These are phyloP conservation scores for Alternaria viburni DNA, from an alignment of 2,329 filamentous ascomycete species.

Conservation along the genomic window DNA sequence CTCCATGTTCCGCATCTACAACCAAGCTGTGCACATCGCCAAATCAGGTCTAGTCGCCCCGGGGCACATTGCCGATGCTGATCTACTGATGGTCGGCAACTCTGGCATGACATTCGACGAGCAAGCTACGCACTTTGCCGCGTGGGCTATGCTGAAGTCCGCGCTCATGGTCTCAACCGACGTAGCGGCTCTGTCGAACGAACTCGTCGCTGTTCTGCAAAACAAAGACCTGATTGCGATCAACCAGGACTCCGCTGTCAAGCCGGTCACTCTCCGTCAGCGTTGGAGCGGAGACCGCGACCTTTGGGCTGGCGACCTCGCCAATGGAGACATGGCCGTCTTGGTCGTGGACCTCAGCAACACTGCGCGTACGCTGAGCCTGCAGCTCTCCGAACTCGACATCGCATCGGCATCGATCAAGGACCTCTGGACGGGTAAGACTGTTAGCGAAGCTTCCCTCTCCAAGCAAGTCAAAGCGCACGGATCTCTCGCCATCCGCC, in stretches of 20 bases:
- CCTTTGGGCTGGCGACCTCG: slow-evolving; percentile 26
- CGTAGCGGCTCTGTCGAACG: slow-evolving; percentile 14
- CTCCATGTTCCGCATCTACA: slow-evolving; percentile 27
- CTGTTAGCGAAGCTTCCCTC: slow-evolving; percentile 9
- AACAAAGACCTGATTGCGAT: slow-evolving; percentile 28
- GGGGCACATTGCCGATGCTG: slow-evolving; percentile 27
- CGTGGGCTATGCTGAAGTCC: slow-evolving; percentile 30
- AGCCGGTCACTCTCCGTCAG: slow-evolving; percentile 25
- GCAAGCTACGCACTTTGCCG: slow-evolving; percentile 29
- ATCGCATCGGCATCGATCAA: slow-evolving; percentile 26
- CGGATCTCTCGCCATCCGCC: slow-evolving; percentile 21
- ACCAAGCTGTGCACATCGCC: slow-evolving; percentile 27
- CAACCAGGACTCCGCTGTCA: slow-evolving; percentile 27
- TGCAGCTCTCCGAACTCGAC: slow-evolving; percentile 20
- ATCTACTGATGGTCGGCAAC: slow-evolving; percentile 27
- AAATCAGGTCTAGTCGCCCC: slow-evolving; percentile 21
- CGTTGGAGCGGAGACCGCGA: slow-evolving; percentile 26
- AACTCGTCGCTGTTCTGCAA: slow-evolving; percentile 22
- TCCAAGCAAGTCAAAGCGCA: slow-evolving; percentile 27
- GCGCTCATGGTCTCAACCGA: slow-evolving; percentile 30
- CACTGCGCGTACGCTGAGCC: slow-evolving; percentile 13
- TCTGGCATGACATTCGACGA: slow-evolving; percentile 26
- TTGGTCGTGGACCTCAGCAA: slow-evolving; percentile 27
- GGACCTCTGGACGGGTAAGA: slow-evolving; percentile 24
- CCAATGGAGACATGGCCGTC: slow-evolving; percentile 27